Evolutionary conservation across 345 rosid genomes (phyloP).

Genomic region (Noccaea caerulescens): DNA sequence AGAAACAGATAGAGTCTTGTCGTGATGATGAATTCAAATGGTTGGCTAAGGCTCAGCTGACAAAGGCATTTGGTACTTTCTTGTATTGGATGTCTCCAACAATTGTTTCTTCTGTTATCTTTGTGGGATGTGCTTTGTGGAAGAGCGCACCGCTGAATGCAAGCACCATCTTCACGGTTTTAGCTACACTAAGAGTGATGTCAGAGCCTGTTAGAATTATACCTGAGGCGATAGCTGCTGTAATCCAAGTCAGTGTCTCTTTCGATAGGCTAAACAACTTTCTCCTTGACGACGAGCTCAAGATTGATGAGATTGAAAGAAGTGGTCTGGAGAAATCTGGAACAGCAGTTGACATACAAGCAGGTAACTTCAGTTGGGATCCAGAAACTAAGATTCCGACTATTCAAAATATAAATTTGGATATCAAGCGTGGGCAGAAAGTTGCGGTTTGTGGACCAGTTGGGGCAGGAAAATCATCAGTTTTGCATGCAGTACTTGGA

Average conservation of each 20-base stretch:
- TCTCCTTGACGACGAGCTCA: slow-evolving; percentile 67
- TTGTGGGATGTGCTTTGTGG: slow-evolving; percentile 62
- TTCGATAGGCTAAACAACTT: slow-evolving; percentile 60
- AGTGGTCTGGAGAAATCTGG: slow-evolving; percentile 33
- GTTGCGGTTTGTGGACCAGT: slow-evolving; percentile 83
- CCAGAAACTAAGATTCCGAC: slow-evolving; percentile 51
- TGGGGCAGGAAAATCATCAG: slow-evolving; percentile 79
- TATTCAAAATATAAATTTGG: slow-evolving; percentile 50
- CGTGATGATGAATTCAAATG: slow-evolving; percentile 70
- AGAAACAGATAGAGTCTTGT: slow-evolving; percentile 54
- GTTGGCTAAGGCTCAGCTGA: slow-evolving; percentile 58
- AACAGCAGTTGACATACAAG: slow-evolving; percentile 50
- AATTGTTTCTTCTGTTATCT: slow-evolving; percentile 63
- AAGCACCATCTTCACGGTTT: slow-evolving; percentile 73
- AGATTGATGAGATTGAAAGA: slow-evolving; percentile 44
- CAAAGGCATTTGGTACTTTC: slow-evolving; percentile 52
- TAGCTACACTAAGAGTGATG: slow-evolving; percentile 69
- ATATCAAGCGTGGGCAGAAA: slow-evolving; percentile 56
- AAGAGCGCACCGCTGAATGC: slow-evolving; percentile 69
- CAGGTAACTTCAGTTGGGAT: slow-evolving; percentile 76
- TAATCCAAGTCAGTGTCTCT: slow-evolving; percentile 79
- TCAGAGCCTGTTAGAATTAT: slow-evolving; percentile 67
- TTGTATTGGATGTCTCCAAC: slow-evolving; percentile 82
- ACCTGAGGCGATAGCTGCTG: slow-evolving; percentile 70
- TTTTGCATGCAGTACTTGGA: slow-evolving; percentile 66